Evolutionary conservation across 106 monocot genomes (phyloP).

Genomic region (Iris macrosiphon): DNA sequence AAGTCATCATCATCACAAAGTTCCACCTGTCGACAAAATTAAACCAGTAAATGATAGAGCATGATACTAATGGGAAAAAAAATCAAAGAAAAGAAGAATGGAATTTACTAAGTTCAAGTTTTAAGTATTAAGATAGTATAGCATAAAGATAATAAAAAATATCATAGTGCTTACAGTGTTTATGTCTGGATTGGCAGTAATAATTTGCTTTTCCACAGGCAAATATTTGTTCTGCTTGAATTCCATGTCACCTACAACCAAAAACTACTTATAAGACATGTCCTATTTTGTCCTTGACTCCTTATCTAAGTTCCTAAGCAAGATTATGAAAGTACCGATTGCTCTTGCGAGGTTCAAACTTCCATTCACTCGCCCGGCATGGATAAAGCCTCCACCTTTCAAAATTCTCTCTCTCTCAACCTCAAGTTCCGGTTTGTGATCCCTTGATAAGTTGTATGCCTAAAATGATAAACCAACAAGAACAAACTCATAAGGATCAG

Average conservation of each 20-base stretch:
- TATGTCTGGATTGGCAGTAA: slow-evolving; percentile 78
- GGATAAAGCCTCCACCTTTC: slow-evolving; percentile 79
- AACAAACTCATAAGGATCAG: too few species aligned
- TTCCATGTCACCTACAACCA: slow-evolving; percentile 71
- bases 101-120: too few species aligned
- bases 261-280: background rate
- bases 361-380: slow-evolving; percentile 90
- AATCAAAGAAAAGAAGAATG: too few species aligned
- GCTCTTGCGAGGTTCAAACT: slow-evolving; percentile 86
- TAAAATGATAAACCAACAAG: background rate
- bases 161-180: background rate
- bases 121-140: too few species aligned
- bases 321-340: slow-evolving; percentile 41
- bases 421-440: slow-evolving; percentile 89
- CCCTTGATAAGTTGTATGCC: slow-evolving; percentile 84
- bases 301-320: too few species aligned
- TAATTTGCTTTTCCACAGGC: slow-evolving; percentile 73
- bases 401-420: slow-evolving; percentile 81
- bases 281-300: too few species aligned
- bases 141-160: too few species aligned
- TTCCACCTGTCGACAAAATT: slow-evolving; percentile 30
- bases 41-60: too few species aligned
- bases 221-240: slow-evolving; percentile 87
- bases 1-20: slow-evolving; percentile 89
- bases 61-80: too few species aligned